Base-by-base conservation (phyloP, 179 eudicot genomes). In the Silene noctiflora region DNA sequence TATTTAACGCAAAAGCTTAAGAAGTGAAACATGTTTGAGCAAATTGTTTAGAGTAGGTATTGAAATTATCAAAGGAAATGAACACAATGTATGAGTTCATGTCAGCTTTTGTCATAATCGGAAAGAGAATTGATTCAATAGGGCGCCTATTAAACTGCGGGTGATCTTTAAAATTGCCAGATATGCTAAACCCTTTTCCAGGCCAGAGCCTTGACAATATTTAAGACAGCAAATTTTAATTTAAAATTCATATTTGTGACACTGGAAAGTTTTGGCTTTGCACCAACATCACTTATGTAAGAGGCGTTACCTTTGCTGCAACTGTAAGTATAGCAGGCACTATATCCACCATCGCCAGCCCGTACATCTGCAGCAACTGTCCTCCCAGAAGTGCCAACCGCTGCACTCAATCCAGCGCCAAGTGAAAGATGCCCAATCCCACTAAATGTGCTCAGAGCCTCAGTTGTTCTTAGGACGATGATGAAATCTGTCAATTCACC, bases 351-450 rank as follows among this genome's bases (percentile, higher is more conserved):
- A 63, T 77, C 80, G 48, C 94, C 92, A 71, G 94, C 92, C 78
- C 92, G 79, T 24, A 89, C n/a, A 79, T 85, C 89, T 72, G 92
- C 94, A 81, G 84, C 92, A 42, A 81, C 89, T 69, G 86, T 78
- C 71, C 94, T 85, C 56, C 92, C 97, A 73, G 89, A 75, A 78
- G 82, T 80, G 62, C 97, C 94, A 64, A 80, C 79, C 83, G 97
- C 94, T 29, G 94, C 94, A 85, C 94, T 85, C 78, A 87, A 51
- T 73, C 94, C 92, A 60, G 94, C 94, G 69, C 94, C 90, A 60
- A 91, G 21, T 77, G 97, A 88, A 22, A 89, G 72, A 80, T 89
- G 91, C 20, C 81, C 83, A 72, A 81, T 81, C 25, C 89, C 83
- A 72, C 91, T 68, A 81, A 91, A 91, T 14, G 85, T 91, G 64